Evolutionary conservation across 148 eudicot species (phyloP), one percentile per base, ranked within the genome.

Genomic region (Vaccinium vitisidaea): DNA sequence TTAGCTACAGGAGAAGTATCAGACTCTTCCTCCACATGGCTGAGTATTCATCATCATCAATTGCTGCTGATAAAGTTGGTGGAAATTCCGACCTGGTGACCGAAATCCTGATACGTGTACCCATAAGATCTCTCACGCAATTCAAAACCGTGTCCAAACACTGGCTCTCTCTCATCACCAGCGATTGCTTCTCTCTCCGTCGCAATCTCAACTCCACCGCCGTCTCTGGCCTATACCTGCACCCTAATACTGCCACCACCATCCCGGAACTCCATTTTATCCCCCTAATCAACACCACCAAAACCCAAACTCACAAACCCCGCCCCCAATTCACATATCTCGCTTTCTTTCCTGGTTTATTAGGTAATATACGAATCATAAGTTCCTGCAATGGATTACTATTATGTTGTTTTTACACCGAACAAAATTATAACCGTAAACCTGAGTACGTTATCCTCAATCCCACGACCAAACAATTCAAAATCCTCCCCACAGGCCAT

Each of bases 131-230:
- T 69, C 67, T 86, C 46, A 49, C 77, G 27, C 82, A 48, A 1
- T 86, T 71, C 55, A 70, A 83, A 79, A 83, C 71, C 7, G 83
- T 83, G 21, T 86, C 85, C 49, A 86, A 76, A 77, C 78, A 67
- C 12, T 86, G n/a, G 63, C 54, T 48, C 30, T 86, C 82, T 6
- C 75, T 82, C n/a, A 86, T 86, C 48, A 43, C 69, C 19, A 21
- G 54, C 76, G 78, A 82, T 50, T 6, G 1, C 43, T 83, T 83
- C 50, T 6, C 46, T 69, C 61, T 5, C 30, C 43, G 67, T 8
- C 19, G 9, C 8, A 53, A 23, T 27, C 61, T 12, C 3, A 14
- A 52, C 39, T 18, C 54, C 65, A 27, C 18, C 11, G 3, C 13
- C 1, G 0, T 39, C 75, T 23, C 70, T 11, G 65, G 82, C 48